Percentiles rank a stretch among this genome's conserved stretches.
Evolutionary conservation across 106 monocot genomes (phyloP).

Genomic region (Dioscorea zingiberensis): DNA sequence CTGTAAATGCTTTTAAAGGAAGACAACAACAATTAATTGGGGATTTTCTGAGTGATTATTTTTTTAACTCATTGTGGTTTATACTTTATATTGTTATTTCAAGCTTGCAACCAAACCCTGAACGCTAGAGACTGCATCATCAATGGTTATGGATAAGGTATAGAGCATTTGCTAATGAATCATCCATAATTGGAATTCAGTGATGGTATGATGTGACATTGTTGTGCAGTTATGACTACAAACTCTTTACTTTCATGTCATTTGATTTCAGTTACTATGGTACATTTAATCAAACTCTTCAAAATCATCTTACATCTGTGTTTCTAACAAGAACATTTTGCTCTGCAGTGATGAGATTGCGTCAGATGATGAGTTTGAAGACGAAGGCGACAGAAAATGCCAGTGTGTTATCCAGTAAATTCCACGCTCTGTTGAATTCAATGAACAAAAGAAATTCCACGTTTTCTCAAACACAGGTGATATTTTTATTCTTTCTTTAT

Average conservation of each 20-base stretch:
- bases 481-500: neutral
- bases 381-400: neutral
- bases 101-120: too few relatives aligned
- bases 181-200: neutral
- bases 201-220: neutral
- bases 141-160: too few relatives aligned
- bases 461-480: neutral
- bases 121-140: too few relatives aligned
- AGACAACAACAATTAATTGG: too few relatives aligned
- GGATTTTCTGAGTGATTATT: too few relatives aligned
- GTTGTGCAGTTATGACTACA: neutral
- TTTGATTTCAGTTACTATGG: neutral
- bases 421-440: neutral
- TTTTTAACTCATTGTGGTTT: too few relatives aligned
- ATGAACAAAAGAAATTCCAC: neutral
- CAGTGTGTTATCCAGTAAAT: conserved; percentile 7
- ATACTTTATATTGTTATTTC: too few relatives aligned
- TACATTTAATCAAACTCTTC: neutral
- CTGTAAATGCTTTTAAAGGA: too few relatives aligned
- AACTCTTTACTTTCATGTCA: neutral
- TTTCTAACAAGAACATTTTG: neutral
- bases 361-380: conserved; percentile 9
- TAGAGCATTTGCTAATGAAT: neutral
- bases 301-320: too few relatives aligned
- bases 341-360: neutral